Evolutionary conservation across 179 eudicot species (phyloP).

Genomic region (Carnegiea gigantea): DNA sequence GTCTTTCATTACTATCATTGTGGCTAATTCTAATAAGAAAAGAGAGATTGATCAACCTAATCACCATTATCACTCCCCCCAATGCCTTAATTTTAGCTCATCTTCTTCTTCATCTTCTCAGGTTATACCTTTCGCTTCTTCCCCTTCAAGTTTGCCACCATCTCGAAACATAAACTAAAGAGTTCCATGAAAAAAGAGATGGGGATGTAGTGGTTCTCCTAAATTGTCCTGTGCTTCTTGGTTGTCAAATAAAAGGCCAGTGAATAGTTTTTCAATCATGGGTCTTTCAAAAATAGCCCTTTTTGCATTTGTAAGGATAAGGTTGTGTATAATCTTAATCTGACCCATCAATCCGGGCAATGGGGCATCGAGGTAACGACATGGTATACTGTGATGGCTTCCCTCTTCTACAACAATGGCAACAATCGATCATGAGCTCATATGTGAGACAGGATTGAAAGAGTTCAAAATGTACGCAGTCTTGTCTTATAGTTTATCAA

Average conservation of each 20-base stretch:
- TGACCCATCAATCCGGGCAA: background rate
- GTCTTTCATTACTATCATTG: constrained; percentile 43
- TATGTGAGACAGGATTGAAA: background rate
- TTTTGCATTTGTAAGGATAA: background rate
- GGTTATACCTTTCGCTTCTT: constrained; percentile 40
- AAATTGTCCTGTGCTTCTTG: background rate
- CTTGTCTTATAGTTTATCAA: background rate
- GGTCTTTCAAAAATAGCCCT: background rate
- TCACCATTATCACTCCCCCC: constrained; percentile 27
- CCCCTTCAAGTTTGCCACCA: constrained; percentile 26
- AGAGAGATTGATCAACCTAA: constrained; percentile 26
- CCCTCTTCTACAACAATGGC: background rate
- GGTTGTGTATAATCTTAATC: background rate
- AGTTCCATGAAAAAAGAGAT: constrained; percentile 1
- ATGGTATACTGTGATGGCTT: background rate
- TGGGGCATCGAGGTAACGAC: background rate
- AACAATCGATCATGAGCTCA: background rate
- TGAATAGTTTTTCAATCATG: background rate
- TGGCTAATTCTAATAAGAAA: constrained; percentile 25
- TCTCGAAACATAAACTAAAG: background rate
- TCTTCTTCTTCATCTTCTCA: constrained; percentile 32
- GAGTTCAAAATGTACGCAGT: background rate
- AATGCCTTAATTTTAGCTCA: constrained; percentile 18
- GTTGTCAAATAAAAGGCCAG: background rate
- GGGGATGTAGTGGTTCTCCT: background rate